Percentiles rank a stretch among this genome's conserved stretches.
Evolutionary conservation across 2,329 filamentous ascomycete genomes (phyloP).

Genomic region (Fusarium temperatum): DNA sequence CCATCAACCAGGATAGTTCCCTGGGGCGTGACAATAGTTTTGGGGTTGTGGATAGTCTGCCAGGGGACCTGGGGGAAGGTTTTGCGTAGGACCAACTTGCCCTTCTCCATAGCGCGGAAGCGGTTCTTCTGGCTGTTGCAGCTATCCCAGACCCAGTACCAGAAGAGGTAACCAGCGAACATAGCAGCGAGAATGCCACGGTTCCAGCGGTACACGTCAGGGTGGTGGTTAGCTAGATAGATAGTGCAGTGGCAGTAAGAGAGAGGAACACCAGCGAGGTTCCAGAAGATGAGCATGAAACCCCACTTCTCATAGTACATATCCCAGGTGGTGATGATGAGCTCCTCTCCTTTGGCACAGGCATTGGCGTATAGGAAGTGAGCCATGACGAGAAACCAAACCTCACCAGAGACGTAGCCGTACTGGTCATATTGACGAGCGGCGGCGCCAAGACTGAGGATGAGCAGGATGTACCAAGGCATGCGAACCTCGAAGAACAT

Average conservation of each 20-base stretch:
- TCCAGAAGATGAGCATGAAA: slow-evolving; percentile 99
- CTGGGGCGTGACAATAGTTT: slow-evolving; percentile 75
- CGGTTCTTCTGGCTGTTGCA: slow-evolving; percentile 94
- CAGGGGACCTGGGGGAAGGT: slow-evolving; percentile 93
- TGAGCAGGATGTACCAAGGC: slow-evolving; percentile 90
- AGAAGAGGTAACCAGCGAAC: slow-evolving; percentile 77
- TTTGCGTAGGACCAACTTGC: slow-evolving; percentile 73
- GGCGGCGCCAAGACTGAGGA: slow-evolving; percentile 78
- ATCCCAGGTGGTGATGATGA: slow-evolving; percentile 91
- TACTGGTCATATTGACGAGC: slow-evolving; percentile 85
- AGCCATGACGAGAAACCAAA: slow-evolving; percentile 84
- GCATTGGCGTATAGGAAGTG: slow-evolving; percentile 94
- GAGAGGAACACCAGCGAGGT: slow-evolving; percentile 88
- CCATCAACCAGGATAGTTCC: slow-evolving; percentile 84
- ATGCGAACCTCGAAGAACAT: slow-evolving; percentile 97
- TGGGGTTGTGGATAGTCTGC: slow-evolving; percentile 83
- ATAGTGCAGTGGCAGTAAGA: slow-evolving; percentile 95
- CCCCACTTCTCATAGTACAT: slow-evolving; percentile 98
- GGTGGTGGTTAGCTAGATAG: slow-evolving; percentile 85
- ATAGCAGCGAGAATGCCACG: slow-evolving; percentile 71
- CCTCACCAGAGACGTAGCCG: slow-evolving; percentile 87
- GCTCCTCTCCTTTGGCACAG: slow-evolving; percentile 90
- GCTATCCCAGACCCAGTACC: slow-evolving; percentile 93
- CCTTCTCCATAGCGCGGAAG: slow-evolving; percentile 83
- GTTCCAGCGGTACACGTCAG: slow-evolving; percentile 81